Evolutionary conservation across 2,329 filamentous ascomycete species (phyloP).

Genomic region (Colletotrichum sp.): DNA sequence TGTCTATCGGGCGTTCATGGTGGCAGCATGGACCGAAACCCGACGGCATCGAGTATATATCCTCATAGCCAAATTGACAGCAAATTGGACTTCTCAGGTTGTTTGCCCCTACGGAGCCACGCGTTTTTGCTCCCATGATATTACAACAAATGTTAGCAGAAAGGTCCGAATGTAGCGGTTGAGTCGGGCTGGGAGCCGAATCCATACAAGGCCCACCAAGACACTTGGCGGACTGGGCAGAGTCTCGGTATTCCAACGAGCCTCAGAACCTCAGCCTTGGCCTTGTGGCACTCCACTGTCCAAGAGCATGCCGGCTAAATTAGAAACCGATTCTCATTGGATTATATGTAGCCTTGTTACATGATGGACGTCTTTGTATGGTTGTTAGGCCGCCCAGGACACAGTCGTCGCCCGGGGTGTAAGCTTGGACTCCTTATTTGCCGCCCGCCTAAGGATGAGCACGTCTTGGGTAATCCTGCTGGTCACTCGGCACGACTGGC

Average conservation of each 20-base stretch:
- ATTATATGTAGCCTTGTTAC: background rate
- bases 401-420: background rate
- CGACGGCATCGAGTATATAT: background rate
- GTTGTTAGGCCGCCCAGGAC: background rate
- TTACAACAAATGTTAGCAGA: background rate
- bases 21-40: background rate
- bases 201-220: background rate
- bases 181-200: background rate
- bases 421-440: background rate
- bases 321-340: background rate
- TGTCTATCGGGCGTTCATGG: background rate
- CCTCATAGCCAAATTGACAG: background rate
- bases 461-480: background rate
- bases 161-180: background rate
- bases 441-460: background rate
- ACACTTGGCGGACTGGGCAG: constrained; percentile 3
- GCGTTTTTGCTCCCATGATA: background rate
- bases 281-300: constrained; percentile 4
- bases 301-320: constrained; percentile 9
- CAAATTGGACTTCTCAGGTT: background rate
- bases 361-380: background rate
- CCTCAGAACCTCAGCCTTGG: background rate
- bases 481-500: background rate
- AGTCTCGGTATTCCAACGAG: constrained; percentile 3
- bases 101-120: background rate